These are phyloP conservation scores for Dissophora globulifera DNA, from an alignment of 192 early-diverging fungal genomes.

Conservation along the genomic window DNA sequence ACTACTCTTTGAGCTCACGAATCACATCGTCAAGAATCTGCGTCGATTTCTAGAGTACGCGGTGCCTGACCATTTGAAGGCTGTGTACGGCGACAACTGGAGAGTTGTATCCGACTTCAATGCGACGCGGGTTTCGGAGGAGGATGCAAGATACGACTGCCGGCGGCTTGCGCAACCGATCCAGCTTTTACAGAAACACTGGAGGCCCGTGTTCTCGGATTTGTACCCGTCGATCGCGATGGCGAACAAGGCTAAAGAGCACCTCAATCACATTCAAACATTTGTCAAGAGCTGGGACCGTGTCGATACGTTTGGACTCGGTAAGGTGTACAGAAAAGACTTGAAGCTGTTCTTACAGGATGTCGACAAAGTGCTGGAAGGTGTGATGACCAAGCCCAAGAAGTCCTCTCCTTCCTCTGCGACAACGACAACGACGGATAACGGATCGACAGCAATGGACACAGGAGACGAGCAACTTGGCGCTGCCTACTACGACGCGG, in stretches of 20 bases:
- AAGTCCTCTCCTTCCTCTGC: too few species aligned
- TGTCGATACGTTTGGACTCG: slow-evolving; percentile 41
- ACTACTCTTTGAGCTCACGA: slow-evolving; percentile 22
- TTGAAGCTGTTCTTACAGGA: slow-evolving; percentile 27
- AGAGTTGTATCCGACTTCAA: slow-evolving; percentile 19
- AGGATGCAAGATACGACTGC: slow-evolving; percentile 26
- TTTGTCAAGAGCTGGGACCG: slow-evolving; percentile 47
- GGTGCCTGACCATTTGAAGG: slow-evolving; percentile 27
- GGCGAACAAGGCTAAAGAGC: background rate
- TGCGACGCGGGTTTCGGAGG: slow-evolving; percentile 3
- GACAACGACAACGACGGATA: too few species aligned
- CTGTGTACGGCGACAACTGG: slow-evolving; percentile 26
- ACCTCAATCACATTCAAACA: slow-evolving; percentile 10
- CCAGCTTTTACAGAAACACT: slow-evolving; percentile 13
- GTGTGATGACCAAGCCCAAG: slow-evolving; percentile 10
- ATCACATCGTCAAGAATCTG: slow-evolving; percentile 33
- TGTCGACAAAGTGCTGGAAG: slow-evolving; percentile 24
- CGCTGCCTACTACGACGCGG: slow-evolving; percentile 17
- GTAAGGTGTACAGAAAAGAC: slow-evolving; percentile 52
- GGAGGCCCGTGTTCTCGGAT: slow-evolving; percentile 25
- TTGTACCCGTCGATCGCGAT: background rate
- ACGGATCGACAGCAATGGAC: background rate
- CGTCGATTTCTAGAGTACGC: slow-evolving; percentile 27
- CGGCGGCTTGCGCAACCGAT: slow-evolving; percentile 24
- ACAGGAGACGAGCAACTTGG: background rate